Evolutionary conservation across 2,329 filamentous ascomycete species (phyloP).

Genomic region (Aspergillus sp.): DNA sequence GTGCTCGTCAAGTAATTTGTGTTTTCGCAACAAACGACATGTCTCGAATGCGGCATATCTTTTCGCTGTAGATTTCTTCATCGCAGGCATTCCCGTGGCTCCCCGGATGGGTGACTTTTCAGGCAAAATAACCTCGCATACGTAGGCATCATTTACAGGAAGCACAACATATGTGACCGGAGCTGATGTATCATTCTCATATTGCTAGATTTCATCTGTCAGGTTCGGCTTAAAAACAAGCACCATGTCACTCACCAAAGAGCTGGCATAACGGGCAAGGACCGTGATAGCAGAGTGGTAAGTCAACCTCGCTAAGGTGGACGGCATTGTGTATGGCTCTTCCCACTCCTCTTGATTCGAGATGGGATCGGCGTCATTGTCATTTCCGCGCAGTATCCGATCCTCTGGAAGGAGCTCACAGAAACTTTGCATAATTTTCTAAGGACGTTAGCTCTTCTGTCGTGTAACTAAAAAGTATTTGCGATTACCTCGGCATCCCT

Average conservation of each 20-base stretch:
- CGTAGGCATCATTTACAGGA: slow-evolving; percentile 57
- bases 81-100: slow-evolving; percentile 61
- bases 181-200: slow-evolving; percentile 47
- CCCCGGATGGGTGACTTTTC: slow-evolving; percentile 69
- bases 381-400: slow-evolving; percentile 63
- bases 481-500: slow-evolving; percentile 44
- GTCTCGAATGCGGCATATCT: slow-evolving; percentile 85
- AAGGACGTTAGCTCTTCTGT: neutral
- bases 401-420: slow-evolving; percentile 74
- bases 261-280: slow-evolving; percentile 71
- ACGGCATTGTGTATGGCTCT: slow-evolving; percentile 59
- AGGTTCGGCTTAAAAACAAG: neutral
- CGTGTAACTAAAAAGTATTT: neutral
- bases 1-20: slow-evolving; percentile 68
- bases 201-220: slow-evolving; percentile 31
- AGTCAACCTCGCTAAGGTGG: slow-evolving; percentile 74
- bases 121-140: slow-evolving; percentile 78
- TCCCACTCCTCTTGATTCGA: slow-evolving; percentile 53
- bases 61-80: slow-evolving; percentile 75
- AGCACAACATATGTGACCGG: slow-evolving; percentile 63
- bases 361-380: slow-evolving; percentile 57
- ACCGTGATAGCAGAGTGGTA: slow-evolving; percentile 71
- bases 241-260: slow-evolving; percentile 50
- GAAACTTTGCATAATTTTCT: slow-evolving; percentile 67
- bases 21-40: slow-evolving; percentile 67